A percentile compares a stretch with the other conserved stretches of the same genome.
These are phyloP conservation scores for Xerocomellus intermedius DNA, from an alignment of 768 basidiomycete species.

Conservation along the genomic window DNA sequence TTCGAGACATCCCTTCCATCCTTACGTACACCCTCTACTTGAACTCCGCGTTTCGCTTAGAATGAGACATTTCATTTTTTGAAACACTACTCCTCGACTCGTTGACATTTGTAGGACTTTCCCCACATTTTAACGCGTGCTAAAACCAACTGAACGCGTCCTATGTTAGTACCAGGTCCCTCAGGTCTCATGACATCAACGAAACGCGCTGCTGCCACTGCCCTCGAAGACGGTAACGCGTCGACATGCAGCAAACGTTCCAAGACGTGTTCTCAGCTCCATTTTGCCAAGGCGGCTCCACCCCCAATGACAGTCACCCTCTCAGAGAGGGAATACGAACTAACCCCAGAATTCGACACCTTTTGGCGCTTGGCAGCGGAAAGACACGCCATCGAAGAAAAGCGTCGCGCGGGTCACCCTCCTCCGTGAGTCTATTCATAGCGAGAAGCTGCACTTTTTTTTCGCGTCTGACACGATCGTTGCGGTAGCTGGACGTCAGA, in stretches of 20 bases:
- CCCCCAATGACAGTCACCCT: slow-evolving; percentile 35
- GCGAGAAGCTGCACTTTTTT: neutral
- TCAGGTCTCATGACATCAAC: neutral
- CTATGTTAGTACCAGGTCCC: neutral
- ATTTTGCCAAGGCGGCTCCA: slow-evolving; percentile 6
- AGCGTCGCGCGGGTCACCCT: slow-evolving; percentile 46
- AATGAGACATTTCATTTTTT: slow-evolving; percentile 3
- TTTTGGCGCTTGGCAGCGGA: slow-evolving; percentile 61
- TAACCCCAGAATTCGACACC: slow-evolving; percentile 57
- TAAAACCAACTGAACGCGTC: neutral
- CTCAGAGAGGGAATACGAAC: slow-evolving; percentile 37
- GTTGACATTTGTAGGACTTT: neutral
- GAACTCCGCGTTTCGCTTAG: neutral
- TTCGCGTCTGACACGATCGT: slow-evolving; percentile 13
- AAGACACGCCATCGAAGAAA: slow-evolving; percentile 55
- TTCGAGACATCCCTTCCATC: neutral
- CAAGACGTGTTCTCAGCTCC: slow-evolving; percentile 19
- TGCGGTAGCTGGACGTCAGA: slow-evolving; percentile 67
- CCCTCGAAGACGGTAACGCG: slow-evolving; percentile 7
- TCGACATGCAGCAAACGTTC: slow-evolving; percentile 25
- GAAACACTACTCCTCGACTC: neutral
- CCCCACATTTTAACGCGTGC: neutral
- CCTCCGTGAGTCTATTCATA: slow-evolving; percentile 47
- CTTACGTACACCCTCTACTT: slow-evolving; percentile 4
- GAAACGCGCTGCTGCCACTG: slow-evolving; percentile 21